Evolutionary conservation across 495 filamentous ascomycete genomes (phyloP).

Genomic region (Penicillium psychrofluorescens): DNA sequence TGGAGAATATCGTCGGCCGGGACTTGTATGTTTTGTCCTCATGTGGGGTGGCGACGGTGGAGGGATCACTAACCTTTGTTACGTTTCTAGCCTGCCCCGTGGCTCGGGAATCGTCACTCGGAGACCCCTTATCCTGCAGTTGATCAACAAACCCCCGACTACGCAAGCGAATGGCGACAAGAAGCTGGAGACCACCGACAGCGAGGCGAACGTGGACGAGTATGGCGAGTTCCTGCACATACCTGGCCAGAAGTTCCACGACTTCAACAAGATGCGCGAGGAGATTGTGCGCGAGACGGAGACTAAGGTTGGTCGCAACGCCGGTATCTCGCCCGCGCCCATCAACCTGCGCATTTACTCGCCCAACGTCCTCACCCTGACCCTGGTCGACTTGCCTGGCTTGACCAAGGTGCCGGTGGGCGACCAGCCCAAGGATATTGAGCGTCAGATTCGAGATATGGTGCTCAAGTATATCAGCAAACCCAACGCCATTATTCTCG

Average conservation of each 20-base stretch:
- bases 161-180: slow-evolving; percentile 70
- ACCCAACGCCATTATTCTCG: slow-evolving; percentile 94
- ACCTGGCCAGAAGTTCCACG: slow-evolving; percentile 94
- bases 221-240: slow-evolving; percentile 99
- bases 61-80: slow-evolving; percentile 12
- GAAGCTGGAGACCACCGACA: slow-evolving; percentile 60
- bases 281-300: slow-evolving; percentile 98
- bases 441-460: slow-evolving; percentile 96
- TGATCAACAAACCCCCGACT: slow-evolving; percentile 76
- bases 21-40: slow-evolving; percentile 70
- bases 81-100: slow-evolving; percentile 71
- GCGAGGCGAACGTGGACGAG: slow-evolving; percentile 85
- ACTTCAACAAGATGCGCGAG: slow-evolving; percentile 99
- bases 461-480: slow-evolving; percentile 98
- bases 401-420: slow-evolving; percentile 97
- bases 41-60: slow-evolving; percentile 8
- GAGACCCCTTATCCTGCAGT: slow-evolving; percentile 91
- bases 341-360: slow-evolving; percentile 98
- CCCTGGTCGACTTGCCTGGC: slow-evolving; percentile 93
- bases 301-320: slow-evolving; percentile 89
- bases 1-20: slow-evolving; percentile 98
- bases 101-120: slow-evolving; percentile 97
- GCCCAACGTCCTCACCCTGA: slow-evolving; percentile 95
- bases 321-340: slow-evolving; percentile 90
- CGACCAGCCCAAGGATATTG: slow-evolving; percentile 97